Percentiles rank a stretch among this genome's conserved stretches.
Conservation (phyloP, 306 rosid genomes). For the Rosa lucieae region DNA sequence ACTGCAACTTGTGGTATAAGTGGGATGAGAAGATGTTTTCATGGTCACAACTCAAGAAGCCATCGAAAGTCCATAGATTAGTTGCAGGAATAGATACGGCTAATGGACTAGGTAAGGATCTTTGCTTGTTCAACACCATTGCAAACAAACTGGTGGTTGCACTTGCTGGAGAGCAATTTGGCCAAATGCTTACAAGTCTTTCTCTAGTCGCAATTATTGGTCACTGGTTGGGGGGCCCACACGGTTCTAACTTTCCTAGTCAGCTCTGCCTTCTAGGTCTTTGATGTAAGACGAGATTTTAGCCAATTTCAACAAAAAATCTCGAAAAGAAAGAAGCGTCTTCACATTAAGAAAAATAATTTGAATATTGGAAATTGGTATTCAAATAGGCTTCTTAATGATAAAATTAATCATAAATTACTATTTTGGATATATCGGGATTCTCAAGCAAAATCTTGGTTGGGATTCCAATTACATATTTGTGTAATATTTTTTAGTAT, state of each 20-base stretch:
- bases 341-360: no score
- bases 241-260: not conserved
- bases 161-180: not conserved
- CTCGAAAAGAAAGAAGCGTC: no score
- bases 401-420: no score
- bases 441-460: no score
- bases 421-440: no score
- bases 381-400: no score
- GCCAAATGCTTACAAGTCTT: not conserved
- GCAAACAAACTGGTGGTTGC: not conserved
- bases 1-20: not conserved
- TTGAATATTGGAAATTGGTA: no score
- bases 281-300: no score
- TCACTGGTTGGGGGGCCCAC: not conserved
- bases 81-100: not conserved
- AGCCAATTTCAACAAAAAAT: no score
- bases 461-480: no score
- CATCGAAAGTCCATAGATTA: not conserved
- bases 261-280: no score
- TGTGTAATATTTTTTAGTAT: no score
- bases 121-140: conserved; percentile 6
- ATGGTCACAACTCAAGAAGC: conserved; percentile 3
- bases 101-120: not conserved
- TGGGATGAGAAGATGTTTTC: not conserved
- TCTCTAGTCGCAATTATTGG: not conserved